Conservation (phyloP, 148 eudicot species). For the Vaccinium macrocarpon region DNA sequence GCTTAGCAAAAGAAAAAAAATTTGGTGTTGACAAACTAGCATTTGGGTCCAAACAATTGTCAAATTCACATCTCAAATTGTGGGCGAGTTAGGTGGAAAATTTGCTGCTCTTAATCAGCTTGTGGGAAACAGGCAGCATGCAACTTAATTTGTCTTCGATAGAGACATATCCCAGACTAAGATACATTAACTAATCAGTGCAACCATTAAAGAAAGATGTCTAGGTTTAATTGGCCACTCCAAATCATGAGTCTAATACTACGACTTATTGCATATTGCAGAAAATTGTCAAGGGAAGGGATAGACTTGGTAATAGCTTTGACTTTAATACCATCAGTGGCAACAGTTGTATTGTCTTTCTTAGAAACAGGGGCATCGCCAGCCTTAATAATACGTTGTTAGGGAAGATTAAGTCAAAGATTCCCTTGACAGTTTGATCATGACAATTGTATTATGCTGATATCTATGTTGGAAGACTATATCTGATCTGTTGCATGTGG, state of each 20-base stretch:
- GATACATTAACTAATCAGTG: background rate
- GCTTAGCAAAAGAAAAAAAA: too few relatives aligned
- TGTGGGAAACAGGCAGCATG: slow-evolving; percentile 1
- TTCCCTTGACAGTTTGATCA: background rate
- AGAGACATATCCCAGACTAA: background rate
- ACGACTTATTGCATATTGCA: background rate
- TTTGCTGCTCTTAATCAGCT: background rate
- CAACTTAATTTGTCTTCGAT: slow-evolving; percentile 4
- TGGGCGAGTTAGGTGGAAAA: background rate
- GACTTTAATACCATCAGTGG: background rate
- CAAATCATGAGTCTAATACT: background rate
- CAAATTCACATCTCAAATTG: background rate
- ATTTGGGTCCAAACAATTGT: background rate
- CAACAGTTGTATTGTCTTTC: background rate
- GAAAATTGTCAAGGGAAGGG: background rate
- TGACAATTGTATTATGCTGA: background rate
- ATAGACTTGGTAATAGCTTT: background rate
- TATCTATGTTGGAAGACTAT: slow-evolving; percentile 5
- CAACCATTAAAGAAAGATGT: background rate
- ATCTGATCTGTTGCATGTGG: background rate
- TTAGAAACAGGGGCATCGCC: slow-evolving; percentile 1
- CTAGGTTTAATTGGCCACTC: slow-evolving; percentile 1
- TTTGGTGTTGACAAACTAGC: background rate
- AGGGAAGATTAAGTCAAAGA: slow-evolving; percentile 6
- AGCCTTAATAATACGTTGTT: background rate